Evolutionary conservation across 164 flowering plant species (phyloP).

Genomic region (Annona cherimola): DNA sequence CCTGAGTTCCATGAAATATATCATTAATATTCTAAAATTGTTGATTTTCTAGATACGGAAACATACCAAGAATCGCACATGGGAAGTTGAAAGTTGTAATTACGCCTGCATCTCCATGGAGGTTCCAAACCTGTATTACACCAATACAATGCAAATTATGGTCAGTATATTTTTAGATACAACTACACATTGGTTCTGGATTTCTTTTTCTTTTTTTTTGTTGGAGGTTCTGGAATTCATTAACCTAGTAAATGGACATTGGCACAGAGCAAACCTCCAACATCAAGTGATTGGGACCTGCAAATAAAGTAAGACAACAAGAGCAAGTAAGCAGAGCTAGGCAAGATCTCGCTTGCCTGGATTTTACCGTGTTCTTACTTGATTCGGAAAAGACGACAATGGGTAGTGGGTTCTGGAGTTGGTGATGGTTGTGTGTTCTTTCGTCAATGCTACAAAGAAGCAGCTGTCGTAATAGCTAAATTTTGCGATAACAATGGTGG

Average conservation of each 20-base stretch:
- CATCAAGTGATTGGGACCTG: constrained; percentile 99
- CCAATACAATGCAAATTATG: constrained; percentile 1
- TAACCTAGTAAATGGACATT: constrained; percentile 9
- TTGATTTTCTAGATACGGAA: background rate
- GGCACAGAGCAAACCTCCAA: constrained; percentile 60
- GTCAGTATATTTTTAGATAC: background rate
- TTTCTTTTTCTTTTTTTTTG: too few species aligned
- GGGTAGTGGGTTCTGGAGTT: too few species aligned
- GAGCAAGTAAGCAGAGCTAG: background rate
- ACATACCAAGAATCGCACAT: constrained; percentile 96
- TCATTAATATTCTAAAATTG: background rate
- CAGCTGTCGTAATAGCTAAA: too few species aligned
- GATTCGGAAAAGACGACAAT: too few species aligned
- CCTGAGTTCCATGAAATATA: background rate
- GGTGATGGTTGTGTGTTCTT: too few species aligned
- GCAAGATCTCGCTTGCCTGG: background rate
- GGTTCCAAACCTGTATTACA: constrained; percentile 82
- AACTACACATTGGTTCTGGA: too few species aligned
- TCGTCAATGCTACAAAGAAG: too few species aligned
- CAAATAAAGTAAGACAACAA: constrained; percentile 13
- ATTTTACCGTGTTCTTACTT: too few species aligned
- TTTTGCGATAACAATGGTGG: too few species aligned
- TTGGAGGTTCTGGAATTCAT: background rate
- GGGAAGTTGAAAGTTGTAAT: constrained; percentile 99
- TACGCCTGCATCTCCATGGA: constrained; percentile 94